Percentiles rank a stretch among this genome's conserved stretches.
Evolutionary conservation across 331 rosid species (phyloP).

Genomic region (Saraca asoca): DNA sequence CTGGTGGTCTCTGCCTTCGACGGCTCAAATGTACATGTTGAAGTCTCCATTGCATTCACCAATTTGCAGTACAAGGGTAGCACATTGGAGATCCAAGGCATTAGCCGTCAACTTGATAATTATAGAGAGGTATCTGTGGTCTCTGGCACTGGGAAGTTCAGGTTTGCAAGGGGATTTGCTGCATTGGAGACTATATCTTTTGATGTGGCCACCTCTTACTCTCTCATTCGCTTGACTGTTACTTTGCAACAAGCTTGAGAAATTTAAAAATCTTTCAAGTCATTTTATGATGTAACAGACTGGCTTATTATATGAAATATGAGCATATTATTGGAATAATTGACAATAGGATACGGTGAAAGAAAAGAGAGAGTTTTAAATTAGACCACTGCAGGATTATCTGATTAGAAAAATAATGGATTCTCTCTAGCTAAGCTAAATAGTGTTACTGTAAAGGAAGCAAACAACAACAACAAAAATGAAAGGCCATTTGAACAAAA

Average conservation of each 20-base stretch:
- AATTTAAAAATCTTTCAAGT: background rate
- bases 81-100: slow-evolving; percentile 55
- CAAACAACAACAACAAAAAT: too few species aligned
- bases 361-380: too few species aligned
- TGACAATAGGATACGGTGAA: too few species aligned
- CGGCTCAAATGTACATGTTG: slow-evolving; percentile 38
- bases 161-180: slow-evolving; percentile 50
- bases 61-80: slow-evolving; percentile 43
- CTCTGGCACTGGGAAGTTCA: slow-evolving; percentile 58
- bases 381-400: too few species aligned
- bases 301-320: too few species aligned
- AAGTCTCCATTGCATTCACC: slow-evolving; percentile 49
- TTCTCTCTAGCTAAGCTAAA: too few species aligned
- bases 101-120: slow-evolving; percentile 48
- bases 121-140: slow-evolving; percentile 54
- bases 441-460: too few species aligned
- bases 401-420: too few species aligned
- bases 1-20: slow-evolving; percentile 37
- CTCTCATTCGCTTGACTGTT: slow-evolving; percentile 42
- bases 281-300: background rate
- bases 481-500: too few species aligned
- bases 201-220: slow-evolving; percentile 35
- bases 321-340: too few species aligned
- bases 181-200: slow-evolving; percentile 41
- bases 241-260: slow-evolving; percentile 23